These are phyloP conservation scores for Syzygium syzygioides DNA, from an alignment of 441 rosid genomes.

Conservation along the genomic window DNA sequence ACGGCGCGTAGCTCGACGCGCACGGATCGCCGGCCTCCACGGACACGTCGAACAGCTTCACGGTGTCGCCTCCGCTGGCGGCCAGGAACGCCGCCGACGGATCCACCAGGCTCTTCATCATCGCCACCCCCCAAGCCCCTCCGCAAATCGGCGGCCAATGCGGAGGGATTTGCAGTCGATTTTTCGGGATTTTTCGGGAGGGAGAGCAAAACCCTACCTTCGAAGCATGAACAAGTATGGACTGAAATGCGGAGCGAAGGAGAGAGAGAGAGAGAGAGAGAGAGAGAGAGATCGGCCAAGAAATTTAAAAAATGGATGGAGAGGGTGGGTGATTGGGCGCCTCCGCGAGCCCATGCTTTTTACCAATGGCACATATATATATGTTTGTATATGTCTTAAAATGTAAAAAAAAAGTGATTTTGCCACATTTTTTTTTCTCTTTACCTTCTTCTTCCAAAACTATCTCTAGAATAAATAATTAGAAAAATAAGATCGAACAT, in stretches of 20 bases:
- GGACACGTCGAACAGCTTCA: constrained; percentile 78
- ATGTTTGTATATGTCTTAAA: background rate
- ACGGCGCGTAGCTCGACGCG: constrained; percentile 63
- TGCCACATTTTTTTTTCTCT: background rate
- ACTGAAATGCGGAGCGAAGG: no score
- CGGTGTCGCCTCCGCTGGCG: constrained; percentile 83
- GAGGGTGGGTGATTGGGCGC: background rate
- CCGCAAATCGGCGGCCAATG: background rate
- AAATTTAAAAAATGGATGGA: background rate
- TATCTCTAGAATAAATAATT: background rate
- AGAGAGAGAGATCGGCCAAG: background rate
- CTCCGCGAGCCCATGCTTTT: background rate
- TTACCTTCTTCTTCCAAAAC: background rate
- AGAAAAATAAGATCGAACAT: background rate
- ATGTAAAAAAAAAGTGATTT: background rate
- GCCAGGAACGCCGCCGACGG: constrained; percentile 66
- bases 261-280: background rate
- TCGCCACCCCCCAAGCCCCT: background rate
- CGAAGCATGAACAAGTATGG: background rate
- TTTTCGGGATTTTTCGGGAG: background rate
- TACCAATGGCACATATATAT: background rate
- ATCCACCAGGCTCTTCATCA: constrained; percentile 51
- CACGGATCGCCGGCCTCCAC: constrained; percentile 76
- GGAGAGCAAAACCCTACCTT: background rate
- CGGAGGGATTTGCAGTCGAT: background rate